Evolutionary conservation across 129 eudicot genomes (phyloP).

Genomic region (Deinandra increscens): DNA sequence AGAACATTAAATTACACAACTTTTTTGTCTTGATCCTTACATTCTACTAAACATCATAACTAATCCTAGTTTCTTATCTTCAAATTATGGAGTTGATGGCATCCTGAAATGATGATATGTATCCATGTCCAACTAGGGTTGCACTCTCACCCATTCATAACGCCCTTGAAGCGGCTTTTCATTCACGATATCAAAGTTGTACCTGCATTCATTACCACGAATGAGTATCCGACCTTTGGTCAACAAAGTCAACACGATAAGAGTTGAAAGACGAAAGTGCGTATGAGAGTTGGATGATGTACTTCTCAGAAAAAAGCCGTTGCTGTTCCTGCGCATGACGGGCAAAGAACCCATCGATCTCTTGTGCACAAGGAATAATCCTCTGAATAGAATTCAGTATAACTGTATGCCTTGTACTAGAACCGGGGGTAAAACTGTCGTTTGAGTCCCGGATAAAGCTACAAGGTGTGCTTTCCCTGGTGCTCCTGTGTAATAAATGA

Average conservation of each 20-base stretch:
- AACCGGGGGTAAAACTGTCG: constrained; percentile 53
- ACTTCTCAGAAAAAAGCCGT: constrained; percentile 68
- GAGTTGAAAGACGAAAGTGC: not conserved
- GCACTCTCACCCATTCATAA: constrained; percentile 78
- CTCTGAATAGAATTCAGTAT: constrained; percentile 24
- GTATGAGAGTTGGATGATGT: constrained; percentile 8
- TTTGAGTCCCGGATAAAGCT: constrained; percentile 65
- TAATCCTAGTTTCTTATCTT: constrained; percentile 33
- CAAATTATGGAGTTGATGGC: constrained; percentile 19
- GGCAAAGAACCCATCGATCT: constrained; percentile 75
- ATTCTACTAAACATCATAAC: constrained; percentile 26
- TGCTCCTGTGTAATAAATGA: constrained; percentile 47
- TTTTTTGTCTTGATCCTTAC: constrained; percentile 35
- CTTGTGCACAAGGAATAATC: constrained; percentile 63
- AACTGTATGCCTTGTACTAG: constrained; percentile 49
- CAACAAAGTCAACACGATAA: not conserved
- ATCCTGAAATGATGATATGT: constrained; percentile 8
- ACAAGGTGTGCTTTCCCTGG: constrained; percentile 94
- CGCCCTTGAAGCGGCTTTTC: constrained; percentile 89
- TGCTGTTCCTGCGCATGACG: constrained; percentile 63
- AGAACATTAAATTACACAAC: constrained; percentile 51
- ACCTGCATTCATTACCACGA: constrained; percentile 46
- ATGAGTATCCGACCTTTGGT: constrained; percentile 1
- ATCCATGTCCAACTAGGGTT: constrained; percentile 33
- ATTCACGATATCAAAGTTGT: constrained; percentile 77